Conservation (phyloP, 257 asterid genomes). For the Ajuga chamaepitys region DNA sequence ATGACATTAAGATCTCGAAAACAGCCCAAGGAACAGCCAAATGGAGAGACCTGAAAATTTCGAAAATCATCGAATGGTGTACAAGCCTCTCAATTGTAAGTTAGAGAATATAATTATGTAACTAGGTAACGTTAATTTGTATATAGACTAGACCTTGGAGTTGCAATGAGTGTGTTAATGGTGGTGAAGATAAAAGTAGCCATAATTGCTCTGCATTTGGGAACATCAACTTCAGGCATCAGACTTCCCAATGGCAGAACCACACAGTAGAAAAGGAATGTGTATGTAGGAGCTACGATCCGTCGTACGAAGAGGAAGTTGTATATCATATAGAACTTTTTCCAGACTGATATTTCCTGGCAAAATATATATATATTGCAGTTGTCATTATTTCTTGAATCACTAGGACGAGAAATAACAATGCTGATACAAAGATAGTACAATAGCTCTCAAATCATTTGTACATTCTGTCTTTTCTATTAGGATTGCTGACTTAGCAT, state of each 20-base stretch:
- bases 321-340: slow-evolving; percentile 60
- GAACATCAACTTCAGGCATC: slow-evolving; percentile 58
- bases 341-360: slow-evolving; percentile 60
- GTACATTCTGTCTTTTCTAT: too few relatives aligned
- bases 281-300: slow-evolving; percentile 51
- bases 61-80: neutral
- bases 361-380: too few relatives aligned
- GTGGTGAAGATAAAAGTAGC: slow-evolving; percentile 44
- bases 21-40: slow-evolving; percentile 67
- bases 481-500: too few relatives aligned
- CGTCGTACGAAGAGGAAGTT: slow-evolving; percentile 73
- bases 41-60: slow-evolving; percentile 47
- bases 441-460: too few relatives aligned
- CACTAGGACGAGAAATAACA: too few relatives aligned
- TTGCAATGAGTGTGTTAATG: slow-evolving; percentile 48
- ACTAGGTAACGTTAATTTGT: neutral
- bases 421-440: too few relatives aligned
- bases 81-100: neutral
- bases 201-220: slow-evolving; percentile 62
- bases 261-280: slow-evolving; percentile 62
- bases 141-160: slow-evolving; percentile 57
- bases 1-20: slow-evolving; percentile 70
- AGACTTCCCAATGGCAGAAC: slow-evolving; percentile 58
- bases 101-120: neutral
- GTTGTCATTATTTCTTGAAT: neutral